phyloP scores from a whole-genome alignment of 2,329 filamentous ascomycete genomes.

The Cylindrodendrum hubeiense region DNA sequence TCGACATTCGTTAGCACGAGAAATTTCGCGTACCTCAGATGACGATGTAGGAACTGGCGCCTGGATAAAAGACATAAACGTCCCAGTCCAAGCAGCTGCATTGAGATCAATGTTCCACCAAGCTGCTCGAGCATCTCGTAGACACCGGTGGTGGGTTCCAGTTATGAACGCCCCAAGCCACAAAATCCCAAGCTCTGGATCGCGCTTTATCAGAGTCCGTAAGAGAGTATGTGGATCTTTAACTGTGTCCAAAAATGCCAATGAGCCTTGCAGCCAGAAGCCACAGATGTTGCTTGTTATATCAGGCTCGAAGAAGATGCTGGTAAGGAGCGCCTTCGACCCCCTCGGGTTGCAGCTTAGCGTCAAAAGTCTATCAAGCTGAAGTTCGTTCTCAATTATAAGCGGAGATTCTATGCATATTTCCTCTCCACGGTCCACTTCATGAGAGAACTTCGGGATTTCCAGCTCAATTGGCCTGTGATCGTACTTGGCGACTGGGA shows the following conservation, averaged over 20 bases:
- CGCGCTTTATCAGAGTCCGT: slow-evolving; percentile 26
- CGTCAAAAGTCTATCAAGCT: slow-evolving; percentile 36
- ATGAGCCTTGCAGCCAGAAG: slow-evolving; percentile 34
- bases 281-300: slow-evolving; percentile 36
- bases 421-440: not conserved
- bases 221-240: slow-evolving; percentile 25
- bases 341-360: slow-evolving; percentile 34
- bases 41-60: not conserved
- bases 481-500: slow-evolving; percentile 45
- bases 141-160: slow-evolving; percentile 9
- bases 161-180: slow-evolving; percentile 39
- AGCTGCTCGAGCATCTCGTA: slow-evolving; percentile 20
- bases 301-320: slow-evolving; percentile 37
- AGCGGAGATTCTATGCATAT: not conserved
- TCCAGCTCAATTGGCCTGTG: slow-evolving; percentile 27
- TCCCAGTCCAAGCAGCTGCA: slow-evolving; percentile 33
- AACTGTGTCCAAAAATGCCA: slow-evolving; percentile 28
- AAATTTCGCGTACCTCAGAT: not conserved
- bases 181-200: slow-evolving; percentile 32
- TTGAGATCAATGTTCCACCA: slow-evolving; percentile 33
- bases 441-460: not conserved
- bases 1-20: slow-evolving; percentile 36
- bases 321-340: slow-evolving; percentile 30
- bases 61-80: slow-evolving; percentile 31
- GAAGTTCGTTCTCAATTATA: not conserved